A percentile compares a stretch with the other conserved stretches of the same genome.
Conservation (phyloP, 1,284 basidiomycete species). For the Moniliella sp. region DNA sequence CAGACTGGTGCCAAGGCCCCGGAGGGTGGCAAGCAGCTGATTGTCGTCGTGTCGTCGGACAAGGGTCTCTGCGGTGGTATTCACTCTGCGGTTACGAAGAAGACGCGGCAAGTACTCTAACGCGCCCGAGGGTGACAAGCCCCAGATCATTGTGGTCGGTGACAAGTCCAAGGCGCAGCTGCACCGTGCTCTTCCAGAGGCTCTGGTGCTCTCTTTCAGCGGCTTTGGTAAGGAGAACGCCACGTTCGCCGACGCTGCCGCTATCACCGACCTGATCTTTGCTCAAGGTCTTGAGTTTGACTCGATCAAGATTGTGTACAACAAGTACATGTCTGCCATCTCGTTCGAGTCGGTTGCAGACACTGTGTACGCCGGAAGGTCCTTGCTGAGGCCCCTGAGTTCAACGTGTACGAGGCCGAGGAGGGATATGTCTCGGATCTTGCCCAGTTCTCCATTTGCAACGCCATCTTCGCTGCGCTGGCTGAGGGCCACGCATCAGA, state of each 20-base stretch:
- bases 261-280: constrained; percentile 77
- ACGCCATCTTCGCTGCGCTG: constrained; percentile 81
- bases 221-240: constrained; percentile 92
- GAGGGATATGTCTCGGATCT: constrained; percentile 71
- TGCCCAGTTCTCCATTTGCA: constrained; percentile 83
- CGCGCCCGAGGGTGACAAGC: constrained; percentile 27
- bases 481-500: constrained; percentile 91
- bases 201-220: constrained; percentile 74
- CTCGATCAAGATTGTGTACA: constrained; percentile 66
- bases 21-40: constrained; percentile 22
- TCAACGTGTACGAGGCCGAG: constrained; percentile 32
- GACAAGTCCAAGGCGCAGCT: constrained; percentile 96
- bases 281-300: constrained; percentile 70
- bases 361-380: constrained; percentile 41
- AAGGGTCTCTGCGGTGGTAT: constrained; percentile 99
- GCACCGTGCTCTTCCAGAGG: constrained; percentile 44
- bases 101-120: constrained; percentile 44
- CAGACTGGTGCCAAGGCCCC: constrained; percentile 23
- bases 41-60: constrained; percentile 89
- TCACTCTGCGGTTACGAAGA: constrained; percentile 85
- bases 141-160: constrained; percentile 46
- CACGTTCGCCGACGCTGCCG: constrained; percentile 81
- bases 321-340: constrained; percentile 81
- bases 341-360: constrained; percentile 59
- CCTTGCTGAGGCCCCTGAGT: constrained; percentile 41